A percentile compares a stretch with the other conserved stretches of the same genome.
These are phyloP conservation scores for Akanthomyces dipterigenus DNA, from an alignment of 2,329 filamentous ascomycete genomes.

Conservation along the genomic window DNA sequence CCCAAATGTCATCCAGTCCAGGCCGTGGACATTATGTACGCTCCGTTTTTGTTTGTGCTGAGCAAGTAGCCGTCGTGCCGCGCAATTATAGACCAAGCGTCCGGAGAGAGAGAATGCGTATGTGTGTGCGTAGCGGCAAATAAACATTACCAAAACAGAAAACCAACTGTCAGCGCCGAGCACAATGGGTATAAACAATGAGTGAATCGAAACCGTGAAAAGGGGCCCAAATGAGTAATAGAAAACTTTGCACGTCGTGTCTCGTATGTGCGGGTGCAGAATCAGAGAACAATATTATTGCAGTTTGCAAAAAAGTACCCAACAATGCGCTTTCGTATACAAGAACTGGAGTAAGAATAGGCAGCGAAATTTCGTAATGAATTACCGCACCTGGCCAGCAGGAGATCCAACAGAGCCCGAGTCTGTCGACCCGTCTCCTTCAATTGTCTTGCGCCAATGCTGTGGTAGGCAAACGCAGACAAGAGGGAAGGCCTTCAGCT, in stretches of 20 bases:
- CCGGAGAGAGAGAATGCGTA: background rate
- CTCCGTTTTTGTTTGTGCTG: background rate
- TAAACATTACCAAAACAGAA: background rate
- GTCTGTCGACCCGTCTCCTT: constrained; percentile 72
- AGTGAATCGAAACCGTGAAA: background rate
- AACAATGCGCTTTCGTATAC: constrained; percentile 8
- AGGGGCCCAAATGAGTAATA: background rate
- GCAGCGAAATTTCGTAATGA: background rate
- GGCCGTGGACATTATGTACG: constrained; percentile 7
- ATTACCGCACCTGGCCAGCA: background rate
- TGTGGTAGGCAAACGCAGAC: constrained; percentile 94
- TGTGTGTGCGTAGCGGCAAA: background rate
- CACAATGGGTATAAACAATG: constrained; percentile 13
- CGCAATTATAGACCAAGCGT: background rate
- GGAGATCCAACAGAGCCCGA: constrained; percentile 39
- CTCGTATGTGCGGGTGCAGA: background rate
- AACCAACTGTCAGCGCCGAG: constrained; percentile 7
- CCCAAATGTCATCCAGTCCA: background rate
- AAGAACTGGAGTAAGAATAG: constrained; percentile 1
- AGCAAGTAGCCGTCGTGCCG: background rate
- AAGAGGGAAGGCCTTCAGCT: constrained; percentile 96
- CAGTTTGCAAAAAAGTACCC: background rate
- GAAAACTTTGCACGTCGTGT: constrained; percentile 7
- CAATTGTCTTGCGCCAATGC: constrained; percentile 95
- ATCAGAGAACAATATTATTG: background rate